phyloP scores from a whole-genome alignment of 495 filamentous ascomycete species.

The Parathielavia appendiculata region DNA sequence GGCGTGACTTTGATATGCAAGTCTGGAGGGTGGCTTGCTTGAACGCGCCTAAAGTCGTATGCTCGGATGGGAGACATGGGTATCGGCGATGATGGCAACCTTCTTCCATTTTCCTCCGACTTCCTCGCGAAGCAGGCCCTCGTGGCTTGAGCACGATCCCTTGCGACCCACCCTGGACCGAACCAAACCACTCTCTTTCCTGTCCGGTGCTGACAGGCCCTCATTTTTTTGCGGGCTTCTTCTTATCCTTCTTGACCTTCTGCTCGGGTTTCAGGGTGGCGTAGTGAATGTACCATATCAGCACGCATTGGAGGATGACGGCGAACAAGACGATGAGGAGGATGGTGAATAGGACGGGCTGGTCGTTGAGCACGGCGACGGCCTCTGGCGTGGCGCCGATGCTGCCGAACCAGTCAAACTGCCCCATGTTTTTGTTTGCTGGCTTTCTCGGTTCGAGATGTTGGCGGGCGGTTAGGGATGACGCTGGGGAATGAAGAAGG shows the following conservation, averaged over 20 bases:
- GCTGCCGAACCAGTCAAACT: conserved; percentile 45
- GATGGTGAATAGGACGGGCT: conserved; percentile 48
- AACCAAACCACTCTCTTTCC: neutral
- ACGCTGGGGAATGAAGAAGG: neutral
- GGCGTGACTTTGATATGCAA: too few relatives aligned
- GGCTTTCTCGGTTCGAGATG: neutral
- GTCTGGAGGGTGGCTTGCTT: too few relatives aligned
- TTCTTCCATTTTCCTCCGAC: too few relatives aligned
- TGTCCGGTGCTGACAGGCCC: neutral
- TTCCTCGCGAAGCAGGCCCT: too few relatives aligned
- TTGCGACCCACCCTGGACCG: too few relatives aligned
- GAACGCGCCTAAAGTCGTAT: too few relatives aligned
- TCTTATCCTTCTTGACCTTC: conserved; percentile 43
- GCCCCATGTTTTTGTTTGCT: conserved; percentile 31
- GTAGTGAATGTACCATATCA: conserved; percentile 49
- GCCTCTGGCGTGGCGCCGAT: conserved; percentile 47
- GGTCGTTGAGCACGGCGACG: conserved; percentile 50
- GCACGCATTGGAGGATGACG: conserved; percentile 37
- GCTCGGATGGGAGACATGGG: too few relatives aligned
- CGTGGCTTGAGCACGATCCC: too few relatives aligned
- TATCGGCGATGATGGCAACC: too few relatives aligned
- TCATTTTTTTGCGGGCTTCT: conserved; percentile 27
- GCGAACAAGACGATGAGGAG: conserved; percentile 44
- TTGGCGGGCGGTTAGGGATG: neutral
- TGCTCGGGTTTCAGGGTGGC: conserved; percentile 50